A percentile compares a stretch with the other conserved stretches of the same genome.
These are phyloP conservation scores for Neurospora cerealis DNA, from an alignment of 495 filamentous ascomycete genomes.

Conservation along the genomic window DNA sequence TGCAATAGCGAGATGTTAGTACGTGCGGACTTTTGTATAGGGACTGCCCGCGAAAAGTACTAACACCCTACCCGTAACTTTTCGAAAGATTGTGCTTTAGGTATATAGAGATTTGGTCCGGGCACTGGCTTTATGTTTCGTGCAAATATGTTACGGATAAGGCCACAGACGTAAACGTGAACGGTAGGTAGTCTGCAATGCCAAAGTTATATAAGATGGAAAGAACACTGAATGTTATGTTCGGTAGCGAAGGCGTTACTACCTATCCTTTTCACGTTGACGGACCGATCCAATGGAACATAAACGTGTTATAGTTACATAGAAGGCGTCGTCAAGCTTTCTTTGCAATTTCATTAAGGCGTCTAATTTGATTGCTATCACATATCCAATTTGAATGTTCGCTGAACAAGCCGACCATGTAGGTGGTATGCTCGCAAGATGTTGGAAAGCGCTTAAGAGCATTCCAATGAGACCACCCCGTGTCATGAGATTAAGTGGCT, in stretches of 20 bases:
- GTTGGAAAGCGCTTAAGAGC: no score
- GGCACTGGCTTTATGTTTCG: background rate
- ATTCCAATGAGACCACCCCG: no score
- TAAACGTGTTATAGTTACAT: background rate
- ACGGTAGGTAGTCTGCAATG: background rate
- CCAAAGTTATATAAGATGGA: background rate
- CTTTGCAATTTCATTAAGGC: background rate
- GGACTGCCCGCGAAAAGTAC: no score
- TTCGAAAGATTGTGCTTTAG: no score
- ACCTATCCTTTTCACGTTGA: background rate
- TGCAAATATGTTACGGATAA: background rate
- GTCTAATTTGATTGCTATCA: background rate
- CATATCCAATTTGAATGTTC: background rate
- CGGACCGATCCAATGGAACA: background rate
- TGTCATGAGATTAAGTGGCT: no score
- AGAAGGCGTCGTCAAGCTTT: background rate
- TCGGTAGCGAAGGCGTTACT: background rate
- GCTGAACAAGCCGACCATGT: background rate
- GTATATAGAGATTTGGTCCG: background rate
- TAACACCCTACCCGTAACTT: no score
- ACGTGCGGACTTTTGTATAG: no score
- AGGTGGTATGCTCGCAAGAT: background rate
- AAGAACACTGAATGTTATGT: background rate
- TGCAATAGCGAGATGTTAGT: no score
- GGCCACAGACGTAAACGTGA: background rate